A percentile compares a stretch with the other conserved stretches of the same genome.
Evolutionary conservation across 1,284 basidiomycete genomes (phyloP).

Genomic region (Ganoderma sp.): DNA sequence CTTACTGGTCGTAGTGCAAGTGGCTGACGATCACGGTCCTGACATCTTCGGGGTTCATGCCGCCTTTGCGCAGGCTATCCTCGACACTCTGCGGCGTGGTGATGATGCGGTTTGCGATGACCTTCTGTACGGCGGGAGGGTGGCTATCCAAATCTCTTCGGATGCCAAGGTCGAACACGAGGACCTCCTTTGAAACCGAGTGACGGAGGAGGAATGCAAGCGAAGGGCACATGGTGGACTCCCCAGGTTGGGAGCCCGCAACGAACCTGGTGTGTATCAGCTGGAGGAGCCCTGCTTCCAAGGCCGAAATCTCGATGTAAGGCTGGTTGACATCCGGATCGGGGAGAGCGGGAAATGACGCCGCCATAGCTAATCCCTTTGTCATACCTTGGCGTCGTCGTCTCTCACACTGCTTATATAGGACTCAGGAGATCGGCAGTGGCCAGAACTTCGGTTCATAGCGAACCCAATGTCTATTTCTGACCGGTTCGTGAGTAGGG

Average conservation of each 20-base stretch:
- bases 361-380: background rate
- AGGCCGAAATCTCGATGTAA: conserved; percentile 55
- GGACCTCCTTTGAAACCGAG: conserved; percentile 44
- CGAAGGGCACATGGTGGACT: conserved; percentile 44
- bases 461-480: background rate
- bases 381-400: background rate
- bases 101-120: conserved; percentile 29
- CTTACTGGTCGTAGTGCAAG: conserved; percentile 49
- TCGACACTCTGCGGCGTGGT: conserved; percentile 49
- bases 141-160: conserved; percentile 51
- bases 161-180: conserved; percentile 64
- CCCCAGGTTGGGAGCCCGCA: conserved; percentile 41
- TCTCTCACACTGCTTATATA: background rate
- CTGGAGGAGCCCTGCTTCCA: conserved; percentile 52
- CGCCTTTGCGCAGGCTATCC: conserved; percentile 56
- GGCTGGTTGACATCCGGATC: conserved; percentile 45
- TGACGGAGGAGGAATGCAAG: conserved; percentile 57
- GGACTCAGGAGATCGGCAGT: no score
- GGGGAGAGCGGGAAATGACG: conserved; percentile 38
- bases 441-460: background rate
- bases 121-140: conserved; percentile 39
- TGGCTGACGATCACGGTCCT: conserved; percentile 57
- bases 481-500: background rate
- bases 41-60: conserved; percentile 47
- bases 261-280: conserved; percentile 46